Percentiles rank a stretch among this genome's conserved stretches.
Conservation (phyloP, 768 basidiomycete genomes). For the Trametes sanguinea region DNA sequence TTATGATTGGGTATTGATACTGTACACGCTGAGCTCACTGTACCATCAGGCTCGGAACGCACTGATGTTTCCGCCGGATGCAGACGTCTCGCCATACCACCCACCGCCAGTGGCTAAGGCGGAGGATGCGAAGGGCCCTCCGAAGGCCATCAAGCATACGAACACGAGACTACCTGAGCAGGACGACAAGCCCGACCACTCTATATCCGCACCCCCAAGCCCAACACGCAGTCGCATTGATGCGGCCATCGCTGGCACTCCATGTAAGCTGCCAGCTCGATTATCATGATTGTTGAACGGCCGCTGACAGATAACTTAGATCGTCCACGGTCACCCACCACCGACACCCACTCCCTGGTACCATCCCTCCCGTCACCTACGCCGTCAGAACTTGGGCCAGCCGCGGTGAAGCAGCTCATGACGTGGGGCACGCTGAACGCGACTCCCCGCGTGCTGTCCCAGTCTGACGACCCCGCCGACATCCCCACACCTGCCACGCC, state of each 20-base stretch:
- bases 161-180: constrained; percentile 83
- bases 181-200: constrained; percentile 51
- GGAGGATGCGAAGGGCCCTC: constrained; percentile 41
- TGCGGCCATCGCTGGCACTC: constrained; percentile 91
- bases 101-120: constrained; percentile 32
- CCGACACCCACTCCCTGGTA: constrained; percentile 71
- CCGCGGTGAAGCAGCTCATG: constrained; percentile 89
- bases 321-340: constrained; percentile 57
- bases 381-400: constrained; percentile 75
- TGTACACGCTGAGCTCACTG: constrained; percentile 6
- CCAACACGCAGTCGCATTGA: constrained; percentile 89
- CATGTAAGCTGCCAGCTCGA: constrained; percentile 56
- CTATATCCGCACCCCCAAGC: constrained; percentile 70
- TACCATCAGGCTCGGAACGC: constrained; percentile 79
- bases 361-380: constrained; percentile 87
- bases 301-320: constrained; percentile 45
- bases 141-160: constrained; percentile 70
- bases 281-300: not conserved
- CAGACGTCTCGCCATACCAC: constrained; percentile 80
- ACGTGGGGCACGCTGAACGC: constrained; percentile 95
- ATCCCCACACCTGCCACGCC: constrained; percentile 51
- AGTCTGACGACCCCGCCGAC: constrained; percentile 52
- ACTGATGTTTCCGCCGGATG: constrained; percentile 94
- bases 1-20: constrained; percentile 3
- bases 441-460: constrained; percentile 85